A percentile compares a stretch with the other conserved stretches of the same genome.
phyloP scores from a whole-genome alignment of 2,329 filamentous ascomycete species.

The Penicillium sp. region DNA sequence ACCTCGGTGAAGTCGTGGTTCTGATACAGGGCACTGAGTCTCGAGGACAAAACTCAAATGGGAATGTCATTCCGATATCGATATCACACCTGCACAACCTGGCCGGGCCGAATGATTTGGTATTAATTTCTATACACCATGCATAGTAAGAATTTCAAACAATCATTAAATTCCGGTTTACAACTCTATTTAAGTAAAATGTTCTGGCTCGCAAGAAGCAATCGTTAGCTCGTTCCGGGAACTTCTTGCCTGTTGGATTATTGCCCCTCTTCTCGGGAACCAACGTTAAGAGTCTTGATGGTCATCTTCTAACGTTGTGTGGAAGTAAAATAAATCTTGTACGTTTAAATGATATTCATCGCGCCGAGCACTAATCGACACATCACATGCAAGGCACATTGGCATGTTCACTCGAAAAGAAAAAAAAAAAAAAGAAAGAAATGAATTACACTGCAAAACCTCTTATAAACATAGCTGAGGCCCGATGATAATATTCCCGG shows the following conservation, averaged over 20 bases:
- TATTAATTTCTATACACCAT: background rate
- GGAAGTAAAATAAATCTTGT: background rate
- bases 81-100: background rate
- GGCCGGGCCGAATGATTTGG: background rate
- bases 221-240: background rate
- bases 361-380: background rate
- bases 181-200: too few relatives aligned
- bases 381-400: background rate
- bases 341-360: background rate
- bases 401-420: background rate
- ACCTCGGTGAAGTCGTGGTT: background rate
- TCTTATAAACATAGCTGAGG: background rate
- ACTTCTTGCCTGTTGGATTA: background rate
- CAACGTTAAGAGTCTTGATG: background rate
- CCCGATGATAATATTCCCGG: background rate
- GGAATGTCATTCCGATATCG: constrained; percentile 1
- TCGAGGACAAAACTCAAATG: background rate
- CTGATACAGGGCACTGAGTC: background rate
- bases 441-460: background rate
- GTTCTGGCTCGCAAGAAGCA: too few relatives aligned
- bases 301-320: background rate
- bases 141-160: too few relatives aligned
- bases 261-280: background rate
- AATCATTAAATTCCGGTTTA: background rate
- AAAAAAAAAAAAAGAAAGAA: background rate